Evolutionary conservation across 805 yeast genomes (phyloP).

Genomic region (Candida hungchunana): DNA sequence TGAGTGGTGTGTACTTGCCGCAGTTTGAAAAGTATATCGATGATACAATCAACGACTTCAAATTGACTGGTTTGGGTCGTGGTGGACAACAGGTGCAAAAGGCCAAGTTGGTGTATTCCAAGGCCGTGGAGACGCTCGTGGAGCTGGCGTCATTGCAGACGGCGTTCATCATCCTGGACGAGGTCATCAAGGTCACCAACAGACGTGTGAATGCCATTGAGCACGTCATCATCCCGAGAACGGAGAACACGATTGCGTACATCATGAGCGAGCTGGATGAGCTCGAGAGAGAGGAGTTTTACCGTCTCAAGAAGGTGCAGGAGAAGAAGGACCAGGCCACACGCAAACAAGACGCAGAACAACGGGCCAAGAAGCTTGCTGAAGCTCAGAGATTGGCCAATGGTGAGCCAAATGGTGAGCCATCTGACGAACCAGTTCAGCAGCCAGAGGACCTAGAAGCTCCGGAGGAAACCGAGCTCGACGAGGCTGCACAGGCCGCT

Average conservation of each 20-base stretch:
- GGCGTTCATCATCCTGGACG: conserved; percentile 93
- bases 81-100: conserved; percentile 98
- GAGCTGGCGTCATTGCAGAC: conserved; percentile 95
- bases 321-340: conserved; percentile 28
- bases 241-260: conserved; percentile 89
- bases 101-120: conserved; percentile 89
- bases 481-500: conserved; percentile 16
- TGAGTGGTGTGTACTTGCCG: conserved; percentile 91
- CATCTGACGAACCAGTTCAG: conserved; percentile 10
- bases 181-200: conserved; percentile 95
- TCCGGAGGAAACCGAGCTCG: conserved; percentile 19
- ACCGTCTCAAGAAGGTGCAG: conserved; percentile 84
- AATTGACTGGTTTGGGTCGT: conserved; percentile 93
- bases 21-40: conserved; percentile 84
- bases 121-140: conserved; percentile 94
- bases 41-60: conserved; percentile 86
- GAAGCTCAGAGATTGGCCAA: too few species aligned
- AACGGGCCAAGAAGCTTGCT: conserved; percentile 27
- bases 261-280: conserved; percentile 96
- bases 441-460: conserved; percentile 13
- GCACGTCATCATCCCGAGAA: conserved; percentile 96
- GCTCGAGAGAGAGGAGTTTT: conserved; percentile 96
- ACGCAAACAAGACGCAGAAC: conserved; percentile 27
- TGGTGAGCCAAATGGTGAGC: too few species aligned
- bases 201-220: conserved; percentile 98